Percentiles rank a stretch among this genome's conserved stretches.
Conservation (phyloP, 2,329 filamentous ascomycete species). For the Fusarium multiceps region DNA sequence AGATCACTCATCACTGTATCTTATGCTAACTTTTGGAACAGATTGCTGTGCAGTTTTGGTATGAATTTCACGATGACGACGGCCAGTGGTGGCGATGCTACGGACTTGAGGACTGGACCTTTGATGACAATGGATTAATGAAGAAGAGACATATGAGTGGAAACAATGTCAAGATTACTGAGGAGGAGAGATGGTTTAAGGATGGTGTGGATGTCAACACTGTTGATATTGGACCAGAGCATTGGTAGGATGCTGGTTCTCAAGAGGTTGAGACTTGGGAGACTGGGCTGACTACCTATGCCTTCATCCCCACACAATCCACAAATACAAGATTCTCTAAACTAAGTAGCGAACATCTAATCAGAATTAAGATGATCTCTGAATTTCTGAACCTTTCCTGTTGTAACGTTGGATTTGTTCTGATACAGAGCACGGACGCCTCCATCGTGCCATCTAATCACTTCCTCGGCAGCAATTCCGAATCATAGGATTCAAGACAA, state of each 20-base stretch:
- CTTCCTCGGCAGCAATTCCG: background rate
- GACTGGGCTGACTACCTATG: background rate
- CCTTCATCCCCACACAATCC: background rate
- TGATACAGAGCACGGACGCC: background rate
- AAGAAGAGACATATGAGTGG: slow-evolving; percentile 80
- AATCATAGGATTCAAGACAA: background rate
- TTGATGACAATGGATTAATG: slow-evolving; percentile 76
- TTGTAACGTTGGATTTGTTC: background rate
- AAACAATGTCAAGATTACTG: slow-evolving; percentile 73
- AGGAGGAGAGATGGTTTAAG: slow-evolving; percentile 75
- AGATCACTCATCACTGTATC: fast-evolving
- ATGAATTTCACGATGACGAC: slow-evolving; percentile 76
- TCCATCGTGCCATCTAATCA: too few relatives aligned
- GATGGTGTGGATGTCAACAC: slow-evolving; percentile 75
- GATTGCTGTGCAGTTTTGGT: slow-evolving; percentile 93
- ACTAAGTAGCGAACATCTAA: background rate
- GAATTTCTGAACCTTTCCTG: background rate
- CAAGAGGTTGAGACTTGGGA: background rate
- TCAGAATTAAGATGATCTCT: background rate
- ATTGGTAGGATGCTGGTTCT: slow-evolving; percentile 12
- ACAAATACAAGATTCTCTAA: background rate
- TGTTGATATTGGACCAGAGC: slow-evolving; percentile 64
- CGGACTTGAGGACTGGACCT: slow-evolving; percentile 84
- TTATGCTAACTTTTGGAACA: slow-evolving; percentile 37
- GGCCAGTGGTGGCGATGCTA: slow-evolving; percentile 91